Base-by-base conservation (phyloP, 306 rosid genomes). In the Quercus wislizeni region DNA sequence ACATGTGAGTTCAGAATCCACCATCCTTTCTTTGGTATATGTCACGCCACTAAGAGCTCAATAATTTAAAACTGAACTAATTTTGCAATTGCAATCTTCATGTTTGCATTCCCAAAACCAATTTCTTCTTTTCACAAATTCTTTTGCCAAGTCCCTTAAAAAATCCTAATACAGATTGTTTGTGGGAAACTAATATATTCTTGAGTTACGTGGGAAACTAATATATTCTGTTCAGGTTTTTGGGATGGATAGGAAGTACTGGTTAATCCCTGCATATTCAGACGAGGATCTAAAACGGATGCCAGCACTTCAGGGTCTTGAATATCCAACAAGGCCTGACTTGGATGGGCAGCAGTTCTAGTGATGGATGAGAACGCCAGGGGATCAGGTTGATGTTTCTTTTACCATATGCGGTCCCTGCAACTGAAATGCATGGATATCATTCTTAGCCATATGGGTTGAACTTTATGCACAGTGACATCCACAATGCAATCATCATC, bases 241-340 rank as follows among this genome's bases (percentile, higher is more conserved):
- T 71, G 93, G 94, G 74, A 76, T 75, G 71, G 81, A 90, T 75
- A 90, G 80, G 81, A 79, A 85, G 80, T 89, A 87, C 79, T 92
- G 94, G 97, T 85, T 89, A 80, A 83, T 92, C 74, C 92, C 94
- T 17, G 84, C 88, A 65, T 89, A 86, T 82, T 90, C 93, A 19
- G 83, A 83, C 20, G 93, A 92, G 27, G 91, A 92, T 82, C 58
- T 83, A 74, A 90, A 84, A 78, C 83, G 62, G 75, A 92, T 89
- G 43, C 86, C 86, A 28, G 88, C 82, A 69, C 89, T 92, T 74
- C 88, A 79, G 56, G 94, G 94, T 73, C 84, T 90, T 49, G 91
- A 92, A 55, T 90, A 84, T 80, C 97, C 94, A 49, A 83, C 74
- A 63, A 81, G 67, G 43, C 84, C 87, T 2, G 91, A 85, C 55